Base-by-base conservation (phyloP, 2,329 filamentous ascomycete species). In the Amylocarpus encephaloides region DNA sequence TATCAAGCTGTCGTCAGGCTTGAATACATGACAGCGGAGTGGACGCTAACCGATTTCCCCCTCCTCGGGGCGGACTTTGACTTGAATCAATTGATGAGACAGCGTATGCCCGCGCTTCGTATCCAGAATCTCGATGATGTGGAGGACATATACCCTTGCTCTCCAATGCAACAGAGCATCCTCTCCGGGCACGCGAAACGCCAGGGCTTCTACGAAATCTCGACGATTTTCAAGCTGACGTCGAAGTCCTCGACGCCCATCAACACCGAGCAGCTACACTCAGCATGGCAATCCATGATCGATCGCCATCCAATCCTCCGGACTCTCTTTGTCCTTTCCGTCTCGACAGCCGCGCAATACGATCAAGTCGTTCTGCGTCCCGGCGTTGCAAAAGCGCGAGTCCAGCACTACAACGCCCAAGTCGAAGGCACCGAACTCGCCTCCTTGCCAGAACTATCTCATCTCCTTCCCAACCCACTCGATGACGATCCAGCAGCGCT, bases 301-400 rank as follows among this genome's bases (percentile, higher is more conserved):
- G n/a, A 46, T 13, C 51, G 53, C 10, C 57, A 59, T 50, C 26
- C 48, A 4, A 45, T 50, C 5, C 35, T 59, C 11, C 50, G 56
- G 44, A 57, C 54, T 9, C 22, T 59, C 10, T 59, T 59, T 43
- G 51, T 64, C 16, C 58, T 63, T 9, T 50, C 59, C 43, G 10
- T 48, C 3, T 52, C 49, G 40, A 44, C 53, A 16, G 15, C 50
- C 10, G 49, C 42, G 11, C 30, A 49, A 2, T 62, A 54, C 42
- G 59, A 63, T 33, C 64, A 66, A 44, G 55, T 66, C n/a, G 64
- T 66, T 0, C 42, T 66, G 16, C 60, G 58, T 40, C n/a, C 35
- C 6, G 42, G 46, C 54, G 48, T 59, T 1, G 67, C 29, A 0
- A 69, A 64, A 13, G 53, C 48, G 5, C 51, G 26, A 50, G n/a